phyloP scores from a whole-genome alignment of 2,329 filamentous ascomycete genomes.

The Pyrenophora seminiperda region DNA sequence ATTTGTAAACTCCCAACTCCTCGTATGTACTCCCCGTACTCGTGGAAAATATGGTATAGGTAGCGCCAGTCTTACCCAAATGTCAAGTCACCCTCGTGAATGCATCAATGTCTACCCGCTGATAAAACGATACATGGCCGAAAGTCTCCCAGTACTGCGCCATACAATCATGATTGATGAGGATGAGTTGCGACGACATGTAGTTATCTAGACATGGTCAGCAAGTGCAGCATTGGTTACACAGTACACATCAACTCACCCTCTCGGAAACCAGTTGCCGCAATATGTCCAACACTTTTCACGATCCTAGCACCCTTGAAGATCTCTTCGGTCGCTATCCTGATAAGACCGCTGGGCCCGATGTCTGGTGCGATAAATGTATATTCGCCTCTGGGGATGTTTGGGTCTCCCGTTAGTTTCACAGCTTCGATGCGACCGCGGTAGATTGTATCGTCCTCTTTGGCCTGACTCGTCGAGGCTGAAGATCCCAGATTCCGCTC shows the following conservation, averaged over 20 bases:
- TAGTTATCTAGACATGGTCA: slow-evolving; percentile 63
- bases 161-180: slow-evolving; percentile 76
- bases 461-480: neutral
- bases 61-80: neutral
- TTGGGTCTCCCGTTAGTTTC: slow-evolving; percentile 89
- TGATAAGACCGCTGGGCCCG: slow-evolving; percentile 66
- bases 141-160: slow-evolving; percentile 79
- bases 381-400: slow-evolving; percentile 84
- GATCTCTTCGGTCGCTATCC: slow-evolving; percentile 66
- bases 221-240: neutral
- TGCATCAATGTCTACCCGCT: slow-evolving; percentile 54
- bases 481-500: neutral
- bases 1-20: no score
- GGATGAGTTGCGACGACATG: slow-evolving; percentile 75
- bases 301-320: slow-evolving; percentile 80
- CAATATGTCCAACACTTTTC: slow-evolving; percentile 76
- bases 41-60: no score
- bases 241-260: slow-evolving; percentile 60
- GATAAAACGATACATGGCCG: slow-evolving; percentile 56
- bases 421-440: slow-evolving; percentile 77
- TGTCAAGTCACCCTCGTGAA: slow-evolving; percentile 27
- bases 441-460: slow-evolving; percentile 52
- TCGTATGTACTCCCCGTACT: no score
- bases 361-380: slow-evolving; percentile 83
- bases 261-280: slow-evolving; percentile 69